Percentiles rank a stretch among this genome's conserved stretches.
Conservation (phyloP, 2,329 filamentous ascomycete genomes). For the Fusarium tricinctum region DNA sequence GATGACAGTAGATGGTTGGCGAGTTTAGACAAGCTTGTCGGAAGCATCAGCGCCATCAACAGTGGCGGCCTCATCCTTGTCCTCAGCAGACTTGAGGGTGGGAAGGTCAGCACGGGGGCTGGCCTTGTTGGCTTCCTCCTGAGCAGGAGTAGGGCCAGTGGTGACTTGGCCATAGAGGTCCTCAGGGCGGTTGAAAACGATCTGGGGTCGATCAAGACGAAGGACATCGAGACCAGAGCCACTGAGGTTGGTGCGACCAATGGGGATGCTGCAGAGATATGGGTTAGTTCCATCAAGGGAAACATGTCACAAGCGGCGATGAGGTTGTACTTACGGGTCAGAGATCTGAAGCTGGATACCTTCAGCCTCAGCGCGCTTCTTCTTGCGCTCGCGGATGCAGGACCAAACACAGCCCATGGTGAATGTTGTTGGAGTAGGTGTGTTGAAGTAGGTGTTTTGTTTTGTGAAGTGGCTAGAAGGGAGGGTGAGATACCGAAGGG, state of each 20-base stretch:
- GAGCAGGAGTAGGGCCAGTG: not conserved
- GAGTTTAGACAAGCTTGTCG: slow-evolving; percentile 7
- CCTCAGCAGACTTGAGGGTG: not conserved
- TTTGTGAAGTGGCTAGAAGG: slow-evolving; percentile 1
- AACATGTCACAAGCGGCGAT: not conserved
- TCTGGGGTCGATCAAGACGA: not conserved
- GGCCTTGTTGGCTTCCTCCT: not conserved
- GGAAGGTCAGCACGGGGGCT: not conserved
- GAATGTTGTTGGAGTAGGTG: not conserved
- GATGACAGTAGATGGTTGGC: slow-evolving; percentile 2
- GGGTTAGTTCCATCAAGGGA: not conserved
- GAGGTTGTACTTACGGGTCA: slow-evolving; percentile 23
- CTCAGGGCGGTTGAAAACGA: not conserved
- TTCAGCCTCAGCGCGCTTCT: not conserved
- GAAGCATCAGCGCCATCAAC: not conserved
- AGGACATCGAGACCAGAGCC: not conserved
- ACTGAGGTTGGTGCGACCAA: not conserved
- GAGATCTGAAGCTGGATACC: not conserved
- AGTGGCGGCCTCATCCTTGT: not conserved
- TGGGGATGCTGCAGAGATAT: not conserved
- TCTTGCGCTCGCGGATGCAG: not conserved
- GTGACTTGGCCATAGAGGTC: not conserved
- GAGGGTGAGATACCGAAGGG: slow-evolving; percentile 11
- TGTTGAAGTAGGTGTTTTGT: not conserved
- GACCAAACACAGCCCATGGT: slow-evolving; percentile 28